Percentiles rank a stretch among this genome's conserved stretches.
Evolutionary conservation across 129 eudicot species (phyloP).

Genomic region (Artemisia annua): DNA sequence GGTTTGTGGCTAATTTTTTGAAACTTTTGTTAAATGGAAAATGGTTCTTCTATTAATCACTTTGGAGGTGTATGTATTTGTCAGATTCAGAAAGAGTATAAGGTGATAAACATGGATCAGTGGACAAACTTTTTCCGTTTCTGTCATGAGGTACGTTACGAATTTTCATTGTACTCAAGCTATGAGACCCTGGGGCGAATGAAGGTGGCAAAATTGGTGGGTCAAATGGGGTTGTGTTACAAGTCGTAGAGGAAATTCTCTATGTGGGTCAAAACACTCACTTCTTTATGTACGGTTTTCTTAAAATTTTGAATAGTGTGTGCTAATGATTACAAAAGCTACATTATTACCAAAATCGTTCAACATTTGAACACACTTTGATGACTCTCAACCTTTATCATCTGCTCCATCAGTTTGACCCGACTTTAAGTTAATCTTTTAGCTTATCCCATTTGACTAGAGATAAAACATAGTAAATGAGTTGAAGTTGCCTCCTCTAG

Average conservation of each 20-base stretch:
- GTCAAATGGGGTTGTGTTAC: background rate
- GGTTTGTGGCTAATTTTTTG: conserved; percentile 44
- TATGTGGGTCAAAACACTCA: background rate
- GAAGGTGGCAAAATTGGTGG: background rate
- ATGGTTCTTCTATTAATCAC: background rate
- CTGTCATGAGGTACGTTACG: conserved; percentile 70
- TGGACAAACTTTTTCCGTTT: conserved; percentile 82
- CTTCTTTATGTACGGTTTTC: too few species aligned
- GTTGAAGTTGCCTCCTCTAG: background rate
- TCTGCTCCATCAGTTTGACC: background rate
- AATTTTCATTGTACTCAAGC: background rate
- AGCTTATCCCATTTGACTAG: too few species aligned
- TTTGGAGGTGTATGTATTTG: background rate
- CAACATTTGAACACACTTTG: background rate
- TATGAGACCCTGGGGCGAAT: background rate
- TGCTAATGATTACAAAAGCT: background rate
- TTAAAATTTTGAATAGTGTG: too few species aligned
- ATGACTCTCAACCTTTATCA: background rate
- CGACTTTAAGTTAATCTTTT: too few species aligned
- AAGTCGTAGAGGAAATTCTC: background rate
- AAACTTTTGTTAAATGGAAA: background rate
- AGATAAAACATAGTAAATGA: too few species aligned
- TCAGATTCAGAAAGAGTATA: conserved; percentile 81
- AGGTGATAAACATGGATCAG: conserved; percentile 86
- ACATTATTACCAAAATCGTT: background rate